Evolutionary conservation across 2,329 filamentous ascomycete genomes (phyloP).

Genomic region (Trichocomaceae sp.): DNA sequence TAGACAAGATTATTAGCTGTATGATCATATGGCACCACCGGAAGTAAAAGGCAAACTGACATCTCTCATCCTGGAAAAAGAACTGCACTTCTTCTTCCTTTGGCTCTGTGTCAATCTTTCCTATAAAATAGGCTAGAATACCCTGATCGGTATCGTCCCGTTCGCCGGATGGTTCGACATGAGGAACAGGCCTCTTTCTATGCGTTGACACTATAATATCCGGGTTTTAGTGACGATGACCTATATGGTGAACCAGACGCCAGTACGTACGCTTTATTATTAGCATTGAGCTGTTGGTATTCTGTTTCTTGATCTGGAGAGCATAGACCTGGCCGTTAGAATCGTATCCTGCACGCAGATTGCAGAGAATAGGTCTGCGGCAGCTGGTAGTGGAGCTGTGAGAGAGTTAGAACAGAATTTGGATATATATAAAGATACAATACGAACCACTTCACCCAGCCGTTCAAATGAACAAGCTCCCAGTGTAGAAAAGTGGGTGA

Average conservation of each 20-base stretch:
- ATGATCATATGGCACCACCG: neutral
- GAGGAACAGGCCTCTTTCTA: slow-evolving; percentile 14
- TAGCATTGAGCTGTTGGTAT: neutral
- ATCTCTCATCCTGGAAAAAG: slow-evolving; percentile 13
- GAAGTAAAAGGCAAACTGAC: neutral
- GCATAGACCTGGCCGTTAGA: slow-evolving; percentile 2
- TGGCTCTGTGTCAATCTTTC: slow-evolving; percentile 12
- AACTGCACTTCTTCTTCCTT: slow-evolving; percentile 10
- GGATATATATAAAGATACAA: neutral
- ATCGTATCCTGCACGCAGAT: slow-evolving; percentile 1
- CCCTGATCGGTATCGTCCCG: slow-evolving; percentile 10
- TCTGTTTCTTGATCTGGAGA: neutral
- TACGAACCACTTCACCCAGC: slow-evolving; percentile 6
- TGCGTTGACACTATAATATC: slow-evolving; percentile 9
- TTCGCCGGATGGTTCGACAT: slow-evolving; percentile 13
- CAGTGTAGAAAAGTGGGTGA: neutral
- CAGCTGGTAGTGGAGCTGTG: neutral
- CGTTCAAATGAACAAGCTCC: slow-evolving; percentile 1
- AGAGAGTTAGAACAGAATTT: neutral
- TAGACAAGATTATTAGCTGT: neutral
- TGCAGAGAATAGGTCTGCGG: neutral
- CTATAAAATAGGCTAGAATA: slow-evolving; percentile 13
- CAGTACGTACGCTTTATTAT: slow-evolving; percentile 3
- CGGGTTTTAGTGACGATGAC: neutral
- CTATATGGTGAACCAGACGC: neutral